Conservation (phyloP, 345 rosid genomes). For the Arabis alpina region DNA sequence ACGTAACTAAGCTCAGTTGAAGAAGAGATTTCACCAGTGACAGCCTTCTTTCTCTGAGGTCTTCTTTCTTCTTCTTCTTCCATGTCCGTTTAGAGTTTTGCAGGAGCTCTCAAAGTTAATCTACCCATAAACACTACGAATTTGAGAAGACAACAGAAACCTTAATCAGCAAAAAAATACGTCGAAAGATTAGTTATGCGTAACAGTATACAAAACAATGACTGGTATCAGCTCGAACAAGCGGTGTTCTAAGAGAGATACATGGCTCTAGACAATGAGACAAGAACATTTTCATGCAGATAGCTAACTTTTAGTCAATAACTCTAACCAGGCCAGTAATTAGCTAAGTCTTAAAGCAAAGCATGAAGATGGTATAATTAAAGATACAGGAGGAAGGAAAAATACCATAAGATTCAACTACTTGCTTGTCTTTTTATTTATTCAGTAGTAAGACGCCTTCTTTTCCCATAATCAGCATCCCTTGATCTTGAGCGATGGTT, state of each 20-base stretch:
- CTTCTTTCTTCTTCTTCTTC: constrained; percentile 30
- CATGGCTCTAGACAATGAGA: constrained; percentile 19
- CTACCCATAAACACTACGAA: constrained; percentile 28
- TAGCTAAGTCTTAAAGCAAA: not conserved
- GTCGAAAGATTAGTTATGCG: not conserved
- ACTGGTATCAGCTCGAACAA: not conserved
- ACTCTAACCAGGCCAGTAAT: constrained; percentile 14
- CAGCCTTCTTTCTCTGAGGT: constrained; percentile 29
- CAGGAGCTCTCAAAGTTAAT: constrained; percentile 38
- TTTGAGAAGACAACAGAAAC: constrained; percentile 32
- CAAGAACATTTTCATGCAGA: not conserved
- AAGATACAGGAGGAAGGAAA: constrained; percentile 15
- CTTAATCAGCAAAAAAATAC: constrained; percentile 23
- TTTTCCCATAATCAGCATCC: constrained; percentile 82
- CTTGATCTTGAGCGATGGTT: constrained; percentile 73
- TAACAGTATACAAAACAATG: not conserved
- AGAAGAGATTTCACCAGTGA: constrained; percentile 41
- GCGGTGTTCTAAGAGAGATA: constrained; percentile 10
- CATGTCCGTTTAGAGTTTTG: constrained; percentile 20
- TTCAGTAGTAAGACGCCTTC: constrained; percentile 69
- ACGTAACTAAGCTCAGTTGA: constrained; percentile 38
- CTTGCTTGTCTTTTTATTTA: constrained; percentile 40
- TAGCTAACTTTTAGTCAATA: constrained; percentile 10
- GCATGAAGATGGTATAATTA: constrained; percentile 1
- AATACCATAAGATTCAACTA: constrained; percentile 17